Conservation (phyloP, 2,329 filamentous ascomycete species). For the Fusarium hostae region DNA sequence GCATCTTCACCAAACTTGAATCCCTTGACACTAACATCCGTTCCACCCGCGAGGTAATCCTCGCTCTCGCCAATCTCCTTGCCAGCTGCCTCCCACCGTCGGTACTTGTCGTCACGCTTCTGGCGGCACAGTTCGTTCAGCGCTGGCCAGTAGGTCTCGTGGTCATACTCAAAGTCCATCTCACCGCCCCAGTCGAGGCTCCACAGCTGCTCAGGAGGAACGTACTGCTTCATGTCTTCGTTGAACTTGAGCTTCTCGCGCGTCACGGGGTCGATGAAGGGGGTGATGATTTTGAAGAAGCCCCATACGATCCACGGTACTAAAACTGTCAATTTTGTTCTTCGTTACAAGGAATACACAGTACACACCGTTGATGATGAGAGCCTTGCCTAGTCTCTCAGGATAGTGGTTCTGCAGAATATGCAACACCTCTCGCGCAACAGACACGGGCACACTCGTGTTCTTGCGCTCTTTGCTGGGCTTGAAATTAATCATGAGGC, state of each 20-base stretch:
- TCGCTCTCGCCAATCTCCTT: constrained; percentile 88
- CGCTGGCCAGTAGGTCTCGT: constrained; percentile 88
- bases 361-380: constrained; percentile 83
- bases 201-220: constrained; percentile 86
- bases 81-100: constrained; percentile 83
- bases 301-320: constrained; percentile 91
- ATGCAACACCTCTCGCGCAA: constrained; percentile 84
- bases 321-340: constrained; percentile 48
- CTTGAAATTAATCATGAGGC: constrained; percentile 92
- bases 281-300: constrained; percentile 96
- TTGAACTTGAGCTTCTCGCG: constrained; percentile 98
- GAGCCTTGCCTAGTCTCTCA: constrained; percentile 85
- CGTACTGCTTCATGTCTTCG: constrained; percentile 84
- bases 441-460: constrained; percentile 75
- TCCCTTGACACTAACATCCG: constrained; percentile 50
- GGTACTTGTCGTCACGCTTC: constrained; percentile 69
- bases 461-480: constrained; percentile 79
- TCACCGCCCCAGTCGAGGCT: constrained; percentile 78
- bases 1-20: constrained; percentile 43
- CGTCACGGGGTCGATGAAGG: constrained; percentile 96
- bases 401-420: constrained; percentile 97
- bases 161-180: constrained; percentile 91
- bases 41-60: constrained; percentile 79
- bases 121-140: constrained; percentile 77
- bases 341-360: not conserved